Percentiles rank a stretch among this genome's conserved stretches.
phyloP scores from a whole-genome alignment of 2,329 filamentous ascomycete genomes.

The Trichoderma sp. region DNA sequence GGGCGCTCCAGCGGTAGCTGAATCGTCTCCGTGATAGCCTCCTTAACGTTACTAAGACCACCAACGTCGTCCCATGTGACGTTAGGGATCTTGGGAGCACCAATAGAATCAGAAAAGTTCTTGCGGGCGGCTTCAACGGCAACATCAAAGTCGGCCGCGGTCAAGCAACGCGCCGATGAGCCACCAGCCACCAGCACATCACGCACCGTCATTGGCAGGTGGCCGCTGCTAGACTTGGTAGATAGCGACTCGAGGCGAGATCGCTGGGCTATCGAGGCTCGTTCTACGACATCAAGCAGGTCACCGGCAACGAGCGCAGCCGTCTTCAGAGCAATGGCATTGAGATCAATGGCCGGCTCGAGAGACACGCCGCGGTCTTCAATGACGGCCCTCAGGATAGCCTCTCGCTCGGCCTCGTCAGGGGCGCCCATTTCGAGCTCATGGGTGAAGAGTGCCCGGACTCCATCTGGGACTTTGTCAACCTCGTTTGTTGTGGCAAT shows the following conservation, averaged over 20 bases:
- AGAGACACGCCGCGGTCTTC: slow-evolving; percentile 74
- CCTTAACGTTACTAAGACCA: slow-evolving; percentile 90
- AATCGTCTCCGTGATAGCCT: slow-evolving; percentile 95
- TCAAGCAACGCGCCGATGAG: slow-evolving; percentile 73
- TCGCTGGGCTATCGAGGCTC: slow-evolving; percentile 76
- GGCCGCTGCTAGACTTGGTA: slow-evolving; percentile 41
- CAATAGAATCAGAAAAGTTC: slow-evolving; percentile 97
- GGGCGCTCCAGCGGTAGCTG: slow-evolving; percentile 88
- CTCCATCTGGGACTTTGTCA: slow-evolving; percentile 88
- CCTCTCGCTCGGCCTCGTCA: slow-evolving; percentile 88
- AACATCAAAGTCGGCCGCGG: slow-evolving; percentile 81
- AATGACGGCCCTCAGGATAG: slow-evolving; percentile 78
- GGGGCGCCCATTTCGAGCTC: slow-evolving; percentile 93
- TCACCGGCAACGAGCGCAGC: slow-evolving; percentile 94
- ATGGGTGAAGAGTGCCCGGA: slow-evolving; percentile 90
- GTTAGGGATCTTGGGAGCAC: slow-evolving; percentile 96
- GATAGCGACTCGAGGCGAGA: slow-evolving; percentile 76
- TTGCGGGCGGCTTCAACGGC: slow-evolving; percentile 94
- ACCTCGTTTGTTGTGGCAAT: slow-evolving; percentile 95
- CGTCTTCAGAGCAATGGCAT: slow-evolving; percentile 87
- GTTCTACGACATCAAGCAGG: slow-evolving; percentile 89
- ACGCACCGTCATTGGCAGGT: slow-evolving; percentile 61
- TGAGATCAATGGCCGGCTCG: slow-evolving; percentile 80
- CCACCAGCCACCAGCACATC: slow-evolving; percentile 92
- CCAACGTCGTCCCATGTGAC: slow-evolving; percentile 97